A percentile compares a stretch with the other conserved stretches of the same genome.
Evolutionary conservation across 768 basidiomycete species (phyloP).

Genomic region (Tricholoma hemisulphureum): DNA sequence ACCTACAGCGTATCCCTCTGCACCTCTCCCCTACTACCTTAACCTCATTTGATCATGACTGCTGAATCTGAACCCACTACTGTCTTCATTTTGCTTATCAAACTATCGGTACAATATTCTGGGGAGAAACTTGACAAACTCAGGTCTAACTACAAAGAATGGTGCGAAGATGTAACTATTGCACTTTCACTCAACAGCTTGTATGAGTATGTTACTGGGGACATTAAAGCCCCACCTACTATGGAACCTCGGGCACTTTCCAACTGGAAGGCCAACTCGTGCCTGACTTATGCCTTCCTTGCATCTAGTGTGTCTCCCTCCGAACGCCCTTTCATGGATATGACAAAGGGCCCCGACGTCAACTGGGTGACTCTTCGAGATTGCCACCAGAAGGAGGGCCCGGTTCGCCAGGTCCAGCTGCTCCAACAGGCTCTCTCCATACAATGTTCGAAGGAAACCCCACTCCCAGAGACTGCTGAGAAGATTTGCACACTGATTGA

Average conservation of each 20-base stretch:
- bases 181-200: background rate
- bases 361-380: constrained; percentile 8
- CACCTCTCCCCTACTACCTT: background rate
- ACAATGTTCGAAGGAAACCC: background rate
- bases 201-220: background rate
- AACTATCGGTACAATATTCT: background rate
- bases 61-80: too few species aligned
- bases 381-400: constrained; percentile 15
- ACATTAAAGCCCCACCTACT: background rate
- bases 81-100: background rate
- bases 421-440: constrained; percentile 14
- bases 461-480: background rate
- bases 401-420: constrained; percentile 16
- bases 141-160: background rate
- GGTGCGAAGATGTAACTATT: background rate
- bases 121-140: background rate
- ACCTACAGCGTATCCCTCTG: background rate
- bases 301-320: background rate
- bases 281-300: constrained; percentile 3
- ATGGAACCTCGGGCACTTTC: background rate
- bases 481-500: constrained; percentile 5
- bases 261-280: constrained; percentile 17
- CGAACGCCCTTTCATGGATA: background rate
- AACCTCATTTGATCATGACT: too few species aligned
- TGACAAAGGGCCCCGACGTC: background rate